Percentiles rank a stretch among this genome's conserved stretches.
Evolutionary conservation across 352 stramenopile species (phyloP).

Genomic region (Phytopythium ostracodes): DNA sequence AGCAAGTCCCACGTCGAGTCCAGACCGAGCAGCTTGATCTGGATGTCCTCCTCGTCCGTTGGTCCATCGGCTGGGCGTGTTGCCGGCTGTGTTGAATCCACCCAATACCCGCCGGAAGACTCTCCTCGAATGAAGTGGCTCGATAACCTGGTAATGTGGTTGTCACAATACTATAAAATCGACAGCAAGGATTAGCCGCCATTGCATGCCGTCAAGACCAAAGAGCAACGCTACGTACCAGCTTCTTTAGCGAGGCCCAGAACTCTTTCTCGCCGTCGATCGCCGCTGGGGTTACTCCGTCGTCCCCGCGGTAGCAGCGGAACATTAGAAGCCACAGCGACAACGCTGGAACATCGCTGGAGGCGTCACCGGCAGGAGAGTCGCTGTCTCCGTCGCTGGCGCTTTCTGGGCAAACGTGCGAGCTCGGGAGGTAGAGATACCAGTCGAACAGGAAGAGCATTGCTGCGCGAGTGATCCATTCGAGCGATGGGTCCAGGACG

Average conservation of each 20-base stretch:
- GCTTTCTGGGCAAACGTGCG: slow-evolving; percentile 19
- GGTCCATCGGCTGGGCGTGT: background rate
- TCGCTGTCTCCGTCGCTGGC: slow-evolving; percentile 9
- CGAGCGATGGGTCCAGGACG: slow-evolving; percentile 14
- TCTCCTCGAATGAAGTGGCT: slow-evolving; percentile 3
- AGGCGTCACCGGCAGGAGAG: background rate
- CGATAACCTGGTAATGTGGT: slow-evolving; percentile 12
- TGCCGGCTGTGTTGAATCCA: background rate
- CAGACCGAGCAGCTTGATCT: slow-evolving; percentile 23
- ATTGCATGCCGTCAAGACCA: background rate
- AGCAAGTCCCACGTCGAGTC: slow-evolving; percentile 29
- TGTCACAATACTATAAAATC: slow-evolving; percentile 10
- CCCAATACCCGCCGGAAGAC: slow-evolving; percentile 6
- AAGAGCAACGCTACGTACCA: background rate
- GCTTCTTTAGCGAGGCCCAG: background rate
- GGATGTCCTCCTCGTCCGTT: slow-evolving; percentile 16
- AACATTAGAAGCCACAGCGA: slow-evolving; percentile 62
- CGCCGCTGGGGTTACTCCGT: background rate
- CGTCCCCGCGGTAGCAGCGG: slow-evolving; percentile 22
- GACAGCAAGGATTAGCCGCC: background rate
- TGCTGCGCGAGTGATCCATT: slow-evolving; percentile 39
- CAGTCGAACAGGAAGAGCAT: slow-evolving; percentile 77
- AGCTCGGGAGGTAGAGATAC: slow-evolving; percentile 63
- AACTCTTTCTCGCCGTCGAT: background rate
- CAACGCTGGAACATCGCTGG: slow-evolving; percentile 25